phyloP scores from a whole-genome alignment of 2,329 filamentous ascomycete genomes.

The Aspergillus sp. region DNA sequence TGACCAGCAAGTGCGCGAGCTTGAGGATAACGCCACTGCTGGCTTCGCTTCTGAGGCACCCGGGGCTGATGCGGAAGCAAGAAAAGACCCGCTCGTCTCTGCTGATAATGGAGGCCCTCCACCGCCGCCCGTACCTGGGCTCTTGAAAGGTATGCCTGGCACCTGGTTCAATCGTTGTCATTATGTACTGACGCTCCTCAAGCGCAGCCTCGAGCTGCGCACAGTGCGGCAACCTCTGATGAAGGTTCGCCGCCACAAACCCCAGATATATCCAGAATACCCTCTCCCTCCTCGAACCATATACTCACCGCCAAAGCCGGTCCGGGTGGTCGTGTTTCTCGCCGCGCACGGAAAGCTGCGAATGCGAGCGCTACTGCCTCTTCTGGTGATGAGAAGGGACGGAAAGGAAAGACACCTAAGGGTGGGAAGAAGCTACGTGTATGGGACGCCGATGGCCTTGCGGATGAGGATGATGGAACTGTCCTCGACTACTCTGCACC shows the following conservation, averaged over 20 bases:
- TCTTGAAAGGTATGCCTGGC: constrained; percentile 47
- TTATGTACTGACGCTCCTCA: constrained; percentile 22
- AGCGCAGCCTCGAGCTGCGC: constrained; percentile 48
- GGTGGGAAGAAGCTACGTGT: constrained; percentile 80
- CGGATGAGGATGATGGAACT: constrained; percentile 77
- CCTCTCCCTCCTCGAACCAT: constrained; percentile 67
- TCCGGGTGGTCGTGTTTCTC: constrained; percentile 73
- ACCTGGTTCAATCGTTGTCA: background rate
- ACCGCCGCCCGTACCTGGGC: constrained; percentile 52
- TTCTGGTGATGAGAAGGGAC: constrained; percentile 77
- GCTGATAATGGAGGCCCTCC: constrained; percentile 52
- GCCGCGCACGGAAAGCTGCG: constrained; percentile 72
- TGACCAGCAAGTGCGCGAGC: constrained; percentile 82
- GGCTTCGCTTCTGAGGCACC: constrained; percentile 49
- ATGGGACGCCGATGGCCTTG: constrained; percentile 87
- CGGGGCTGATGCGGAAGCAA: constrained; percentile 40
- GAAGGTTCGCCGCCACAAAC: constrained; percentile 70
- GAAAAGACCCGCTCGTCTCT: constrained; percentile 48
- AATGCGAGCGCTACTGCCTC: constrained; percentile 55
- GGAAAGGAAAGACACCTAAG: constrained; percentile 54
- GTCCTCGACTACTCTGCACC: constrained; percentile 86
- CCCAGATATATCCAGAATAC: constrained; percentile 75
- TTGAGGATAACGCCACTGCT: constrained; percentile 49
- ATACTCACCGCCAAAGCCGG: constrained; percentile 72
- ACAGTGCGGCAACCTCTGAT: constrained; percentile 51